A percentile compares a stretch with the other conserved stretches of the same genome.
These are phyloP conservation scores for Cryphonectria radicalis DNA, from an alignment of 2,329 filamentous ascomycete genomes.

Conservation along the genomic window DNA sequence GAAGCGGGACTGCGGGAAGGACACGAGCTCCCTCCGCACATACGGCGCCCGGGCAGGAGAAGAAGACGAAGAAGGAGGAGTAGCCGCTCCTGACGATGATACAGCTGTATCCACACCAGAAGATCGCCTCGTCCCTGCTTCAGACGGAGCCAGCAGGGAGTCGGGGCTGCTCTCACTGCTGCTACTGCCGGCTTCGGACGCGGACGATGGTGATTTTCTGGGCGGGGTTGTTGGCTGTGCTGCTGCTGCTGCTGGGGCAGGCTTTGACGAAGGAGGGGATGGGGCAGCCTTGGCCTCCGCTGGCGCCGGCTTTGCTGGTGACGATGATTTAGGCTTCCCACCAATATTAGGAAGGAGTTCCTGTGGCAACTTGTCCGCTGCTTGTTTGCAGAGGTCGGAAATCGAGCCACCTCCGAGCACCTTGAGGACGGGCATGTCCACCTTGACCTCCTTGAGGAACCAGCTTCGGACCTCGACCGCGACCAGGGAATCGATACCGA, in stretches of 20 bases:
- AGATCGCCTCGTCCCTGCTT: neutral
- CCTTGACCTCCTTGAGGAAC: slow-evolving; percentile 47
- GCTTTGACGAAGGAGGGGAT: neutral
- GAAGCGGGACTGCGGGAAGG: slow-evolving; percentile 46
- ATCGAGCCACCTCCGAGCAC: slow-evolving; percentile 37
- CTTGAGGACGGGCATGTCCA: slow-evolving; percentile 49
- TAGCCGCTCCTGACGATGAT: neutral
- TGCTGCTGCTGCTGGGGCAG: neutral
- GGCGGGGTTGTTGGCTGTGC: neutral
- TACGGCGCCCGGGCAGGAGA: slow-evolving; percentile 15
- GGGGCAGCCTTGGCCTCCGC: neutral
- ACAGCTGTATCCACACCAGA: neutral
- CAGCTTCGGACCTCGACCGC: slow-evolving; percentile 45
- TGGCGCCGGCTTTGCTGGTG: neutral
- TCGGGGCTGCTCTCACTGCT: too few relatives aligned
- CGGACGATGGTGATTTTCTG: neutral
- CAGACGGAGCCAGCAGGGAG: neutral
- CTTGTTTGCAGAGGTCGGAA: neutral
- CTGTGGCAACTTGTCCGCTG: neutral
- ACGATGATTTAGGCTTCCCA: neutral
- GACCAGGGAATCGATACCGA: slow-evolving; percentile 34
- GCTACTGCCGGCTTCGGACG: neutral
- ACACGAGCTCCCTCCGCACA: slow-evolving; percentile 35
- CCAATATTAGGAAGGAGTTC: neutral
- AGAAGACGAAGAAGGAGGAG: neutral